Percentiles rank a stretch among this genome's conserved stretches.
These are phyloP conservation scores for Pyricularia pennisetigena DNA, from an alignment of 2,329 filamentous ascomycete genomes.

Conservation along the genomic window DNA sequence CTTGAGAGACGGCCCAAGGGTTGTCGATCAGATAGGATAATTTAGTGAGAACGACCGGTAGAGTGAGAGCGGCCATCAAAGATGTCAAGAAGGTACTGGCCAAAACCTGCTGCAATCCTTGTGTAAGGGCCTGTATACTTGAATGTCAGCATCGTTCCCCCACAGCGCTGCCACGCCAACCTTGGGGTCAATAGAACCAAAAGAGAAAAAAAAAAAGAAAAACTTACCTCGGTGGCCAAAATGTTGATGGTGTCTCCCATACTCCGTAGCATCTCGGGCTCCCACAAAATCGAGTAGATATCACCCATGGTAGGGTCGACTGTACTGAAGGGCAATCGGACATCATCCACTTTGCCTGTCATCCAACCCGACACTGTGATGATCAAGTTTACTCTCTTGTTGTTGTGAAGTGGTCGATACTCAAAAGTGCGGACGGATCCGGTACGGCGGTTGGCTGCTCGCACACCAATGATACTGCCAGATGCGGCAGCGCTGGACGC, in stretches of 20 bases:
- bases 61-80: conserved; percentile 84
- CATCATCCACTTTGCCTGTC: conserved; percentile 95
- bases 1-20: conserved; percentile 93
- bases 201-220: conserved; percentile 1
- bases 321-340: conserved; percentile 89
- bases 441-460: conserved; percentile 77
- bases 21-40: conserved; percentile 96
- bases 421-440: conserved; percentile 94
- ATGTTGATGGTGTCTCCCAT: conserved; percentile 99
- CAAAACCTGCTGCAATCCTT: conserved; percentile 90
- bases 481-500: conserved; percentile 81
- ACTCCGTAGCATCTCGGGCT: conserved; percentile 93
- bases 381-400: conserved; percentile 92
- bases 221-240: conserved; percentile 81
- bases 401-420: conserved; percentile 93
- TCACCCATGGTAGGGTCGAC: conserved; percentile 98
- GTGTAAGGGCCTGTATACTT: conserved; percentile 65
- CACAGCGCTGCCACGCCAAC: not conserved
- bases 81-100: conserved; percentile 80
- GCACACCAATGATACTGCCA: conserved; percentile 76
- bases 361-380: conserved; percentile 96
- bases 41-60: conserved; percentile 90
- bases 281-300: conserved; percentile 93
- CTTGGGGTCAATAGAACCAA: not conserved
- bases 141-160: not conserved